Evolutionary conservation across 1,284 basidiomycete genomes (phyloP), one percentile per base, ranked within the genome.

Genomic region (Peniophora sp.): DNA sequence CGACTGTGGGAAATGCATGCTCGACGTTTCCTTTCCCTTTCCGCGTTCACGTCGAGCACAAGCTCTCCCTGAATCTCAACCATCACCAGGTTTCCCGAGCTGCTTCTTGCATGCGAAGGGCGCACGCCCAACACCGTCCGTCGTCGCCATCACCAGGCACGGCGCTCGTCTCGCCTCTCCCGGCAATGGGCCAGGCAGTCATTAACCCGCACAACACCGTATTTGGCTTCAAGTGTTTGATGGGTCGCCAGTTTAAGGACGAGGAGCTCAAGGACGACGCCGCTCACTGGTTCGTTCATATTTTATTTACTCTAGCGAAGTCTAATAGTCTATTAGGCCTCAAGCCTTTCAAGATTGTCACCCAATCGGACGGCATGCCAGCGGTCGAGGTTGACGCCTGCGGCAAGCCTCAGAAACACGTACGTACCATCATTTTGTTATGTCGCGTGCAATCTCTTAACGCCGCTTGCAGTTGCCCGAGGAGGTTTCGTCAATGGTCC

Each of bases 61-160:
- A n/a, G n/a, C n/a, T n/a, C n/a, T n/a, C n/a, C n/a, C n/a, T n/a
- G n/a, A n/a, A n/a, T n/a, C n/a, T n/a, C n/a, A n/a, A n/a, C n/a
- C n/a, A n/a, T n/a, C n/a, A n/a, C n/a, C n/a, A n/a, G n/a, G n/a
- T n/a, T n/a, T n/a, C n/a, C n/a, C n/a, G n/a, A n/a, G n/a, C n/a
- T n/a, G n/a, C n/a, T n/a, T n/a, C n/a, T n/a, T n/a, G n/a, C n/a
- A 99, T 76, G 75, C 94, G 11, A 96, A 99, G 76, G 96, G 96
- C 77, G 92, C 91, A 56, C 85, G 96, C 63, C 98, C 96, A 58
- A 99, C 96, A 24, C 97, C 97, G 10, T 99, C 96, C 48, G 92
- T 97, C 52, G 93, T 99, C 58, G 97, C 96, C 41, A 99, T 99
- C 80, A 94, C 95, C 58, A 97, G 98, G 72, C 83, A 93, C 62